These are phyloP conservation scores for Diphasiastrum complanatum DNA, from an alignment of 83 land plant species.

Conservation along the genomic window DNA sequence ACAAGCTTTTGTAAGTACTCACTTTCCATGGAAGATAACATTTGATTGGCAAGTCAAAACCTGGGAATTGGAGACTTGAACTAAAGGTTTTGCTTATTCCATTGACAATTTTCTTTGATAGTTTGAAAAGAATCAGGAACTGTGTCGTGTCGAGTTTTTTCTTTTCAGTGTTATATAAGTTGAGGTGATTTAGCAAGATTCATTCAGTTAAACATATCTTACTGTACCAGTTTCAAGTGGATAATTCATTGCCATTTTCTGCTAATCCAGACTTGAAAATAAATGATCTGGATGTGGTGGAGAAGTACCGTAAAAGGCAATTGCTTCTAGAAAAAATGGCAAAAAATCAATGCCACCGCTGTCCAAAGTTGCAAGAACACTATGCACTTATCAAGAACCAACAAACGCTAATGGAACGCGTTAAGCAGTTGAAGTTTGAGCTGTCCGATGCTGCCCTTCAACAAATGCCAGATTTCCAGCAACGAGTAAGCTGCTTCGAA, in stretches of 20 bases:
- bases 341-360: constrained; percentile 72
- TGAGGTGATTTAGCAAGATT: too few relatives aligned
- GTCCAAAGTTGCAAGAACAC: constrained; percentile 75
- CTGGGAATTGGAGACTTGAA: too few relatives aligned
- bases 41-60: too few relatives aligned
- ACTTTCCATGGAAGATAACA: too few relatives aligned
- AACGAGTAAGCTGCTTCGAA: constrained; percentile 48
- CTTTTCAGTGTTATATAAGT: too few relatives aligned
- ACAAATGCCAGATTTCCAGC: constrained; percentile 97
- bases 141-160: too few relatives aligned
- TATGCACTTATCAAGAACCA: constrained; percentile 47
- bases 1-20: too few relatives aligned
- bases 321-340: constrained; percentile 55
- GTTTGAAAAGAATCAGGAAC: too few relatives aligned
- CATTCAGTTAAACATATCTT: too few relatives aligned
- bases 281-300: constrained; percentile 54
- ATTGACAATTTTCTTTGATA: too few relatives aligned
- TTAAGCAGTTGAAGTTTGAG: constrained; percentile 57
- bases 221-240: too few relatives aligned
- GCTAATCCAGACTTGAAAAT: constrained; percentile 68
- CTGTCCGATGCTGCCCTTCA: constrained; percentile 94
- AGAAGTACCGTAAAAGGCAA: constrained; percentile 50
- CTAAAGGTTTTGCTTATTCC: too few relatives aligned
- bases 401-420: constrained; percentile 55
- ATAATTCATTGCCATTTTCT: constrained; percentile 2